phyloP scores from a whole-genome alignment of 331 rosid species.

The Phaseolus coccineus region DNA sequence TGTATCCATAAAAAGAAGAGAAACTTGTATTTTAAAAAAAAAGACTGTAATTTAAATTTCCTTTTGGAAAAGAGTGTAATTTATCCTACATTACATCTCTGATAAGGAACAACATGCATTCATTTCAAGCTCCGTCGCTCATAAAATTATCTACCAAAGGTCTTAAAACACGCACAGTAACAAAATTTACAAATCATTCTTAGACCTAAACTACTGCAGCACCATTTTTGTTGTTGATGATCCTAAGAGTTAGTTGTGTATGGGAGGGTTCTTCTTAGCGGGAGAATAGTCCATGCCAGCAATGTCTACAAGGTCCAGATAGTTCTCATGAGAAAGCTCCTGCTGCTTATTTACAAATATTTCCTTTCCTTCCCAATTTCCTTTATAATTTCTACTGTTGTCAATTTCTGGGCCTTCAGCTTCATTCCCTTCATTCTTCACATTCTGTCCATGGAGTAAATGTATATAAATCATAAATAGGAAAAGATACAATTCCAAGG shows the following conservation, averaged over 20 bases:
- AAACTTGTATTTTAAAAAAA: neutral
- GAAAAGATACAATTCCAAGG: neutral
- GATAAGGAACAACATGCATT: neutral
- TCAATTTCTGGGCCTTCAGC: neutral
- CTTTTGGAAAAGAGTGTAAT: neutral
- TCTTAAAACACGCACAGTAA: neutral
- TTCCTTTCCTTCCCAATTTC: neutral
- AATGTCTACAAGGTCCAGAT: slow-evolving; percentile 49
- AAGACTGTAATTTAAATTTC: neutral
- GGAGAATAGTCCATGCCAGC: slow-evolving; percentile 90
- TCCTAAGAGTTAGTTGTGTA: slow-evolving; percentile 67
- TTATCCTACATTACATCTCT: neutral
- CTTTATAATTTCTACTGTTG: too few species aligned
- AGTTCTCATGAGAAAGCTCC: slow-evolving; percentile 43
- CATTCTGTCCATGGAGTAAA: slow-evolving; percentile 52
- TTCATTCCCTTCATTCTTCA: slow-evolving; percentile 49
- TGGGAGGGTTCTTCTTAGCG: slow-evolving; percentile 70
- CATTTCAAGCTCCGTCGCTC: neutral
- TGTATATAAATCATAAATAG: slow-evolving; percentile 28
- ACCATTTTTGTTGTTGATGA: slow-evolving; percentile 41
- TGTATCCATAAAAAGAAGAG: neutral
- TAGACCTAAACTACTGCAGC: slow-evolving; percentile 74
- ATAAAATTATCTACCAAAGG: neutral
- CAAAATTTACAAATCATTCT: slow-evolving; percentile 11
- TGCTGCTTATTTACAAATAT: slow-evolving; percentile 36